These are phyloP conservation scores for Aspergillus tubingensis DNA, from an alignment of 2,329 filamentous ascomycete genomes.

Conservation along the genomic window DNA sequence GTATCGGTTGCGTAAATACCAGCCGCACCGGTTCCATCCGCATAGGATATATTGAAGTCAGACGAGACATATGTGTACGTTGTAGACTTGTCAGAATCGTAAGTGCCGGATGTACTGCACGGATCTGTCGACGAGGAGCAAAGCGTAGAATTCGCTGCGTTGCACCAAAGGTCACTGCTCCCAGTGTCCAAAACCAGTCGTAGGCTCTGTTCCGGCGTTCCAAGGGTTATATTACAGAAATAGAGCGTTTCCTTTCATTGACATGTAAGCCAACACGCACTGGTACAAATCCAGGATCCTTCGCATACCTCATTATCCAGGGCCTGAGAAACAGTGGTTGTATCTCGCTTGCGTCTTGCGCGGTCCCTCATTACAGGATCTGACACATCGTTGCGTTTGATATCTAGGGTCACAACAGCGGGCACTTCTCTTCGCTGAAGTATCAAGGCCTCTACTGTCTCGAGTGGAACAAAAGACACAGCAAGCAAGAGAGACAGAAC, in stretches of 20 bases:
- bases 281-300: neutral
- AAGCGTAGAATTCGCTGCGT: constrained; percentile 51
- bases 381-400: constrained; percentile 50
- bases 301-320: constrained; percentile 56
- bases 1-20: constrained; percentile 82
- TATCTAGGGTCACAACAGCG: constrained; percentile 52
- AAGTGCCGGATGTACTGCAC: constrained; percentile 55
- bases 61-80: constrained; percentile 73
- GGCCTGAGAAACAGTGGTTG: constrained; percentile 45
- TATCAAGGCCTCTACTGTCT: constrained; percentile 25
- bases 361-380: constrained; percentile 52
- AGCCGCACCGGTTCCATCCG: constrained; percentile 73
- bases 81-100: constrained; percentile 63
- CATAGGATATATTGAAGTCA: constrained; percentile 85
- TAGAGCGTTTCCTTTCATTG: constrained; percentile 55
- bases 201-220: constrained; percentile 58
- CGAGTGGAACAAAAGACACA: constrained; percentile 19
- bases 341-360: constrained; percentile 44
- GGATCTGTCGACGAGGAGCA: constrained; percentile 45
- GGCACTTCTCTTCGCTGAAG: constrained; percentile 41
- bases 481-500: constrained; percentile 16
- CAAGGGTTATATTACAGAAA: constrained; percentile 59
- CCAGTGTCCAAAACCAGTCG: constrained; percentile 64
- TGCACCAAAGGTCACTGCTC: constrained; percentile 65
- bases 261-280: constrained; percentile 1